These are phyloP conservation scores for Pyrus hybrid DNA, from an alignment of 331 rosid genomes.

Conservation along the genomic window DNA sequence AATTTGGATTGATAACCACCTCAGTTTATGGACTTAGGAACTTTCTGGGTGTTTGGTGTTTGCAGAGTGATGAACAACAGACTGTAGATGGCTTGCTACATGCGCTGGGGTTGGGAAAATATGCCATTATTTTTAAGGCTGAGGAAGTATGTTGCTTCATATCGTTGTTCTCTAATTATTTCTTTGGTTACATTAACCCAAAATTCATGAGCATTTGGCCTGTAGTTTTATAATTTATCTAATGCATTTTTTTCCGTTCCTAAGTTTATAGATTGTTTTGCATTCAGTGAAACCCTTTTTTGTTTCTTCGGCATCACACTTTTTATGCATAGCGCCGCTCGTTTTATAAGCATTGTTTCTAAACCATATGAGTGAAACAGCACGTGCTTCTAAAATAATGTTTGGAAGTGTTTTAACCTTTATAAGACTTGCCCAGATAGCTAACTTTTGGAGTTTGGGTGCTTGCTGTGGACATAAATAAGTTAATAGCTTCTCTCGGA, in stretches of 20 bases:
- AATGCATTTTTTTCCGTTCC: background rate
- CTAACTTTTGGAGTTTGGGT: background rate
- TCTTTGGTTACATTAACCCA: background rate
- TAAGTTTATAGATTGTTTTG: background rate
- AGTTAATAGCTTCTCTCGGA: background rate
- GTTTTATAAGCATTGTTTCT: background rate
- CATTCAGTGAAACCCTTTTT: too few species aligned
- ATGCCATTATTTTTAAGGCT: slow-evolving; percentile 73
- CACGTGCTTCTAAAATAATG: background rate
- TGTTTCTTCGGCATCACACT: background rate
- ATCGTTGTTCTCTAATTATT: background rate
- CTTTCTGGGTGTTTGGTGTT: slow-evolving; percentile 13
- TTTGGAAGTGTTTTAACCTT: background rate
- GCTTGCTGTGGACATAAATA: too few species aligned
- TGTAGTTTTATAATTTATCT: background rate
- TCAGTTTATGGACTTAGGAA: background rate
- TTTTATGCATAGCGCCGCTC: background rate
- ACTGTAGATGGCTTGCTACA: slow-evolving; percentile 78
- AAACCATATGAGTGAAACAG: background rate
- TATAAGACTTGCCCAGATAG: background rate
- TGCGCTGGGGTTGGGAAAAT: slow-evolving; percentile 74
- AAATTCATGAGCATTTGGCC: background rate
- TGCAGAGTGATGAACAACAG: slow-evolving; percentile 65
- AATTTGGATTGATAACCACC: background rate
- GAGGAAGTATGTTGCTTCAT: slow-evolving; percentile 73